phyloP scores from a whole-genome alignment of 2,329 filamentous ascomycete genomes.

The Fusarium sp. region DNA sequence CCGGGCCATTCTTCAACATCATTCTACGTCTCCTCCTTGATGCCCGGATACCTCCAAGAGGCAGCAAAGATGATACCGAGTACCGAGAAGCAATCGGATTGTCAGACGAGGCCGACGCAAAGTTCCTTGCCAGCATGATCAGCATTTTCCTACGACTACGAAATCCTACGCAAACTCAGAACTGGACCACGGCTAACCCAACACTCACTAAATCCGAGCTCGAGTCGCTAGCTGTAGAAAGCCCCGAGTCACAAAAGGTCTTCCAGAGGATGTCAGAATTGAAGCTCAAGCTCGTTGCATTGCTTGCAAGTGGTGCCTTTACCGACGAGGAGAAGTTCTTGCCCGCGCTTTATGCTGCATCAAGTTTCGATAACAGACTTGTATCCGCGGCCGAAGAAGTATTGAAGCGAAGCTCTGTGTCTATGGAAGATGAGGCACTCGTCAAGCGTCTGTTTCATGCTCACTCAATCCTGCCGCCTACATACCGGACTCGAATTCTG shows the following conservation, averaged over 20 bases:
- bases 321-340: conserved; percentile 84
- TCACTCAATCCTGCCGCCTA: conserved; percentile 76
- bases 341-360: conserved; percentile 83
- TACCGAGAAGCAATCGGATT: conserved; percentile 75
- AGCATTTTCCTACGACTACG: conserved; percentile 72
- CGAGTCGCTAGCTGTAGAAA: conserved; percentile 44
- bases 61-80: conserved; percentile 78
- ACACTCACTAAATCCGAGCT: conserved; percentile 46
- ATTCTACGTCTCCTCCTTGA: conserved; percentile 79
- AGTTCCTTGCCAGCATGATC: conserved; percentile 78
- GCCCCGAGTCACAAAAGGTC: conserved; percentile 71
- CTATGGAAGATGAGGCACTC: conserved; percentile 74
- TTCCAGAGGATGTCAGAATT: conserved; percentile 52
- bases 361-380: conserved; percentile 82
- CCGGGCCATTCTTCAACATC: conserved; percentile 79
- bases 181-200: conserved; percentile 47
- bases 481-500: conserved; percentile 82
- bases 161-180: conserved; percentile 43
- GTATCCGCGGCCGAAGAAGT: conserved; percentile 89
- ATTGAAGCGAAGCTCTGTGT: conserved; percentile 79
- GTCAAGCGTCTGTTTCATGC: conserved; percentile 75
- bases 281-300: conserved; percentile 69
- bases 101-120: conserved; percentile 71
- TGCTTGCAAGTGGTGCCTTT: conserved; percentile 88
- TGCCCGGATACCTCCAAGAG: conserved; percentile 76